Conservation (phyloP, 148 eudicot genomes). For the Selenicereus undatus region DNA sequence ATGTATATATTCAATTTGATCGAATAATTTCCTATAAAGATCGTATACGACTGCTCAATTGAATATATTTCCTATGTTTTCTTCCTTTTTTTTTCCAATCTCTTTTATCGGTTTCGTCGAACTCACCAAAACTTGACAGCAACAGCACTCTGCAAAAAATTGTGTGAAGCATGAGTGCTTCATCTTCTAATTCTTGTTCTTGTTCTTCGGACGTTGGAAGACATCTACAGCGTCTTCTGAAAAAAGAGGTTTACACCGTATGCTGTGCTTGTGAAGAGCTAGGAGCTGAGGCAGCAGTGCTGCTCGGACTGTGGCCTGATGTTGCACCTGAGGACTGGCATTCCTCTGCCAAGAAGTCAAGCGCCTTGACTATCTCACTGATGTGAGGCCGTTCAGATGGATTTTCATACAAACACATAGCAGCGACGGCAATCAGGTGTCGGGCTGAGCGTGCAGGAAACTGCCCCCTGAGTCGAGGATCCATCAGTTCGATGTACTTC, state of each 20-base stretch:
- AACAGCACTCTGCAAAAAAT: no score
- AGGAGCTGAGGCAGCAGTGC: not conserved
- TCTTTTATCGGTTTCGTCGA: no score
- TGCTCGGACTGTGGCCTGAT: not conserved
- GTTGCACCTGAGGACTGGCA: constrained; percentile 24
- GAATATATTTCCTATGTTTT: not conserved
- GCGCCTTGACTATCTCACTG: constrained; percentile 61
- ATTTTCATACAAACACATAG: constrained; percentile 67
- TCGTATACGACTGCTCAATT: not conserved
- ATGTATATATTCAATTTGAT: not conserved
- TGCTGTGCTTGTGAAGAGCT: not conserved
- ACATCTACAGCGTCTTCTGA: no score
- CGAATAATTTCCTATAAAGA: not conserved
- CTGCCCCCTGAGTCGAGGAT: constrained; percentile 52
- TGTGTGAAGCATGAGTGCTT: no score
- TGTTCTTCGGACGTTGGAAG: no score
- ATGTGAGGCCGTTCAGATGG: constrained; percentile 54
- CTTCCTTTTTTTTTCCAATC: no score
- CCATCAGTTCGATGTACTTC: constrained; percentile 49
- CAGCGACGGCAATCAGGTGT: constrained; percentile 48
- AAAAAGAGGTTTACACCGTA: no score
- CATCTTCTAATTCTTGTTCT: no score
- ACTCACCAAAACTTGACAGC: no score
- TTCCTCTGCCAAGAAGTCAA: constrained; percentile 62
- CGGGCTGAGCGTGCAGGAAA: constrained; percentile 50